Evolutionary conservation across 2,329 filamentous ascomycete species (phyloP), one percentile per base, ranked within the genome.

Genomic region (Cercospora berteroae): DNA sequence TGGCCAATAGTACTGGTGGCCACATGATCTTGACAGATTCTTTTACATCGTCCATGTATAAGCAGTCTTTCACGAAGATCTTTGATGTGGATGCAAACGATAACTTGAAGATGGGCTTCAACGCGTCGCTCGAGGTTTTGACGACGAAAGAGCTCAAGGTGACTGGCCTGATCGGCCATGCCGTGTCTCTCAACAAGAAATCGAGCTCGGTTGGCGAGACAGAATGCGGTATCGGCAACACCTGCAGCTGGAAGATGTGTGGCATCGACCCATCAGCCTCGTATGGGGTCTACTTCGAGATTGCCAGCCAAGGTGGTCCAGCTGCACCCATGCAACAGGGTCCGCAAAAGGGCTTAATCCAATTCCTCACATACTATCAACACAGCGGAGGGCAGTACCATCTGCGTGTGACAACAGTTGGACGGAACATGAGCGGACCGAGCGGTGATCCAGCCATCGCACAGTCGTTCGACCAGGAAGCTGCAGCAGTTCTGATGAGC

Each of bases 231-330:
- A 97, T 99, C 74, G 95, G 95, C 71, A 98, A 98, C 78, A 99
- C 95, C 0, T 98, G 94, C 80, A 94, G 94, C 3, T 99, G 95
- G 95, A 99, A 99, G 82, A 97, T 99, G 94, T 98, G 95, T 76
- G 94, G 93, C 73, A 97, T 99, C 73, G 94, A 98, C 75, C 95
- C 95, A 10, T 90, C 89, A 64, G 89, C 95, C 33, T 97, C 93
- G 76, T 98, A 98, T 75, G 95, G 93, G 69, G 87, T 99, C 70
- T 99, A 98, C 82, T 99, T 98, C 75, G 95, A 99, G 80, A 96
- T 99, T 77, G 94, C 95, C 57, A 93, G 91, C 74, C 95, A 98
- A 81, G 93, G 93, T 39, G 93, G 93, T 7, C 91, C 93, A 16
- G 86, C 91, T 59, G 73, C 75, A 20, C 67, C 92, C 70, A 91